phyloP scores from a whole-genome alignment of 257 asterid genomes.

The Rhazya stricta region DNA sequence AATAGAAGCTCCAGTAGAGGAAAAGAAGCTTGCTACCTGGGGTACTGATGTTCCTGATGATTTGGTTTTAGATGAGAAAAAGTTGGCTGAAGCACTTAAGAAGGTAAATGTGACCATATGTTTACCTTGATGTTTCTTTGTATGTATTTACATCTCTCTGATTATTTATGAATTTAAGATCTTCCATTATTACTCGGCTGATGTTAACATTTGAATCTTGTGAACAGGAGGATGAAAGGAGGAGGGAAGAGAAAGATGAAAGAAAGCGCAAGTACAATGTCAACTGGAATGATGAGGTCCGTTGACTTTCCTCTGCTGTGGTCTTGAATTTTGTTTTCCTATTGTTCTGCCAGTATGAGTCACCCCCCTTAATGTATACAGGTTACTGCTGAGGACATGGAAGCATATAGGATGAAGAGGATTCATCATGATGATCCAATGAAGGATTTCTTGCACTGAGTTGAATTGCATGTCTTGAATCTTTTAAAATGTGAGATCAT shows the following conservation, averaged over 20 bases:
- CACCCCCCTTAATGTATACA: conserved; percentile 16
- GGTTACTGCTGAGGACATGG: conserved; percentile 81
- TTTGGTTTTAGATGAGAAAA: conserved; percentile 65
- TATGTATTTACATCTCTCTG: neutral
- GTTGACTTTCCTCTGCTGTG: neutral
- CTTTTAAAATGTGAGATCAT: too few species aligned
- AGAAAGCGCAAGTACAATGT: conserved; percentile 86
- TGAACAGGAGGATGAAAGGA: conserved; percentile 73
- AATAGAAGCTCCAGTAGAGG: conserved; percentile 48
- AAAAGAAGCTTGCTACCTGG: conserved; percentile 75
- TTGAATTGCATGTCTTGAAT: too few species aligned
- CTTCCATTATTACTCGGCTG: neutral
- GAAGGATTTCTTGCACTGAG: conserved; percentile 63
- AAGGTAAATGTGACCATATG: conserved; percentile 43
- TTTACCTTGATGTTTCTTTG: neutral
- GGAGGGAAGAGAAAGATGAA: conserved; percentile 77
- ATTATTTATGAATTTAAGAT: neutral
- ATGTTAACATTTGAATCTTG: neutral
- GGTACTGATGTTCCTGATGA: conserved; percentile 89
- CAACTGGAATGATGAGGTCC: conserved; percentile 93
- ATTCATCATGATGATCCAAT: conserved; percentile 78
- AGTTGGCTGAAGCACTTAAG: conserved; percentile 58
- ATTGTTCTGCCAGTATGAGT: too few species aligned
- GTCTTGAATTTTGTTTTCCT: neutral
- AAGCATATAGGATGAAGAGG: conserved; percentile 78